Evolutionary conservation across 495 filamentous ascomycete genomes (phyloP).

Genomic region (Tetracladium marchalianum): DNA sequence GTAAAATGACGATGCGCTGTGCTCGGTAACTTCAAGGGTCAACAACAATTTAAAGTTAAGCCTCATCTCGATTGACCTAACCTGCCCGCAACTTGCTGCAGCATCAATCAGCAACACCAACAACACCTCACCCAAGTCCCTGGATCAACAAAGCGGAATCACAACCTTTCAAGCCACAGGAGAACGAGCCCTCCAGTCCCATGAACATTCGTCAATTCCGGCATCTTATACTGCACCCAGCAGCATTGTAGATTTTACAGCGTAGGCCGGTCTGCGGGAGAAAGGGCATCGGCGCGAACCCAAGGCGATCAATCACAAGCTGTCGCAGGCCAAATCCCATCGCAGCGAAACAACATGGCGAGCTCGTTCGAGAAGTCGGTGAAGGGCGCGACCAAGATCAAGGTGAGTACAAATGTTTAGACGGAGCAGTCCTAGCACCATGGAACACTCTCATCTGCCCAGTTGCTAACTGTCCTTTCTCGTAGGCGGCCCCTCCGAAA

Average conservation of each 20-base stretch:
- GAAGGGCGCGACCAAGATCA: slow-evolving; percentile 89
- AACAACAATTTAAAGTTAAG: neutral
- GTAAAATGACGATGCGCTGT: slow-evolving; percentile 18
- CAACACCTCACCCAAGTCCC: no score
- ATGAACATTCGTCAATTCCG: no score
- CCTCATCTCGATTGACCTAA: no score
- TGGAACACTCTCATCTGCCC: neutral
- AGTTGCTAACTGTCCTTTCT: slow-evolving; percentile 6
- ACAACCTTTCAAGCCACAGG: no score
- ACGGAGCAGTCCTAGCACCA: neutral
- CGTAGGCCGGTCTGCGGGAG: no score
- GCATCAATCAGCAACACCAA: neutral
- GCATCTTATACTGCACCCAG: no score
- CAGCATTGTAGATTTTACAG: no score
- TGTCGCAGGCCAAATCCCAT: slow-evolving; percentile 6
- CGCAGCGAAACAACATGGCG: slow-evolving; percentile 41
- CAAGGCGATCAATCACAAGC: neutral
- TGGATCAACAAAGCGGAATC: no score
- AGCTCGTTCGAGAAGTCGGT: slow-evolving; percentile 86
- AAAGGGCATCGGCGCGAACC: slow-evolving; percentile 20
- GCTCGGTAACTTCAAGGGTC: slow-evolving; percentile 17
- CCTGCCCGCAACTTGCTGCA: neutral
- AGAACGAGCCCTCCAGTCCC: no score
- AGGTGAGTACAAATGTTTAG: slow-evolving; percentile 42
- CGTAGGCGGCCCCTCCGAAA: slow-evolving; percentile 87